Evolutionary conservation across 2,329 filamentous ascomycete species (phyloP), one percentile per base, ranked within the genome.

Genomic region (Bretziella fagacearum): DNA sequence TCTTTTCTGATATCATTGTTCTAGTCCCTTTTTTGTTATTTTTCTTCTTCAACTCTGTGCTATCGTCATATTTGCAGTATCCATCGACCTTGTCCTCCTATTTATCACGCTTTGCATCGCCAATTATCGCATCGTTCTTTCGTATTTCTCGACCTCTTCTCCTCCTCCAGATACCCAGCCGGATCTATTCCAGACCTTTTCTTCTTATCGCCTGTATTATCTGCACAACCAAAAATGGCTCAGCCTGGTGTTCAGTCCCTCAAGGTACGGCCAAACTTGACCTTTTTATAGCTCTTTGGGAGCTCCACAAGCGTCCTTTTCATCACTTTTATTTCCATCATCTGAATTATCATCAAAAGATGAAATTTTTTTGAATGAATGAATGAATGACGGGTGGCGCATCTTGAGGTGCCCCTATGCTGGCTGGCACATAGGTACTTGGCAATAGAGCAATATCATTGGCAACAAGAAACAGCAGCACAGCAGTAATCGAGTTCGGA

Each of bases 211-310:
- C 8, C 27, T 22, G n/a, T 46, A 29, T 20, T 36, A 36, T 43
- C 42, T 32, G 41, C 25, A 42, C 54, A 57, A 53, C 55, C 54
- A 81, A 75, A n/a, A 71, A 89, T 89, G 73, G 81, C 83, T 59
- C 78, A 81, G 64, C 81, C 80, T 52, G 82, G 82, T 59, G 89
- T 87, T 59, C 84, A 93, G 69, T 93, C 84, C 57, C 69, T 93
- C 62, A 93, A 94, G 84, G 85, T 91, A 69, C 56, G 69, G 29
- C 43, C 30, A 6, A n/a, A 33, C 17, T 23, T 23, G n/a, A 8
- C 18, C 2, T 22, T 13, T 10, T 39, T 4, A 23, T 7, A 39
- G 18, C 8, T 20, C 33, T 39, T 7, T n/a, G n/a, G n/a, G n/a
- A n/a, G 7, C n/a, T 7, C 33, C 13, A 36, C 8, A 15, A n/a